Evolutionary conservation across 1,284 basidiomycete genomes (phyloP).

Genomic region (Tilletia walkeri): DNA sequence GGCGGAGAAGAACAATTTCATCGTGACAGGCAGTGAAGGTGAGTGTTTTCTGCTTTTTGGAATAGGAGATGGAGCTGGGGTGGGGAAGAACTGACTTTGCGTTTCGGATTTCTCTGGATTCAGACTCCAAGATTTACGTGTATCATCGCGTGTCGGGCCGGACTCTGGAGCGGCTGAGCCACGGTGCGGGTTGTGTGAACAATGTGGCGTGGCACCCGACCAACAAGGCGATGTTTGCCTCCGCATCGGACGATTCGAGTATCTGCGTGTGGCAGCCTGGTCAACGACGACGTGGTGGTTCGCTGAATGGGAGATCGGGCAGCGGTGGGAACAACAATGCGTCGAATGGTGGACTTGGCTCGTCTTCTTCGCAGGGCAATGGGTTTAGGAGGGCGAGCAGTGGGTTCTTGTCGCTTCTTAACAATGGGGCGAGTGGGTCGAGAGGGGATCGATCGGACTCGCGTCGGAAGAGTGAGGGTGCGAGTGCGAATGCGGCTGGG

Average conservation of each 20-base stretch:
- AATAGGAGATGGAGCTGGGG: background rate
- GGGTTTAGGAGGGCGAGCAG: constrained; percentile 3
- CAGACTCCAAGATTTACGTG: constrained; percentile 71
- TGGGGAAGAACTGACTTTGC: background rate
- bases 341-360: background rate
- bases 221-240: constrained; percentile 80
- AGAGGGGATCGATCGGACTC: constrained; percentile 4
- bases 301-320: background rate
- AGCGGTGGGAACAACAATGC: background rate
- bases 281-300: background rate
- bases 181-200: constrained; percentile 84
- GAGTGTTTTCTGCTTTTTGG: constrained; percentile 38
- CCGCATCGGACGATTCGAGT: constrained; percentile 52
- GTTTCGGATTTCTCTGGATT: no score
- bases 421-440: background rate
- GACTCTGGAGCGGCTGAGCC: constrained; percentile 78
- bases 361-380: background rate
- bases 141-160: constrained; percentile 87
- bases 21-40: constrained; percentile 94
- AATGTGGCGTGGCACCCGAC: constrained; percentile 91
- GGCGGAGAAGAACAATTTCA: constrained; percentile 74
- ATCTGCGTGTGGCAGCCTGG: constrained; percentile 46
- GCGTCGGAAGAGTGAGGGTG: constrained; percentile 5
- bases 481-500: no score
- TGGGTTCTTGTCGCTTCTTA: background rate